phyloP scores from a whole-genome alignment of 257 asterid genomes.

The Agastache rugosa region DNA sequence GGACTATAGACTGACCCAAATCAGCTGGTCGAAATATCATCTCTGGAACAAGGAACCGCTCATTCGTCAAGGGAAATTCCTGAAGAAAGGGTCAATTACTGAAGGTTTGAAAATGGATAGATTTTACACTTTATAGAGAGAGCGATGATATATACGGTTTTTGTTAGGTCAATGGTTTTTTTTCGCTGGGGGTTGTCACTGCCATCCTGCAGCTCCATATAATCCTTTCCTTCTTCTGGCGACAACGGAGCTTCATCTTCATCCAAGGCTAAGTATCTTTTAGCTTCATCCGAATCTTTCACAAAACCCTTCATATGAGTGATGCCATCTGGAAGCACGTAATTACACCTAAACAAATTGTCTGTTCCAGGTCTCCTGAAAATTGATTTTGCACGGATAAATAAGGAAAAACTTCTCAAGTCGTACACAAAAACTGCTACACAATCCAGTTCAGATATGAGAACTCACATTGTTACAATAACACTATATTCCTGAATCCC shows the following conservation, averaged over 20 bases:
- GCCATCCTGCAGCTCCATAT: slow-evolving; percentile 44
- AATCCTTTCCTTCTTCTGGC: slow-evolving; percentile 43
- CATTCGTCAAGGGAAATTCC: slow-evolving; percentile 94
- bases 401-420: slow-evolving; percentile 23
- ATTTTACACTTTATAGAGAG: slow-evolving; percentile 25
- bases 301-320: slow-evolving; percentile 77
- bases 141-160: slow-evolving; percentile 52
- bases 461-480: background rate
- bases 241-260: slow-evolving; percentile 39
- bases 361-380: slow-evolving; percentile 76
- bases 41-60: slow-evolving; percentile 95
- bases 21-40: slow-evolving; percentile 97
- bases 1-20: slow-evolving; percentile 61
- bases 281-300: slow-evolving; percentile 73
- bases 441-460: slow-evolving; percentile 22
- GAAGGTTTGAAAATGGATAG: slow-evolving; percentile 3
- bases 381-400: slow-evolving; percentile 31
- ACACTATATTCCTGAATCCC: background rate
- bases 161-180: slow-evolving; percentile 62
- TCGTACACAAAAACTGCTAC: background rate
- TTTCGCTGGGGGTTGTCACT: slow-evolving; percentile 47
- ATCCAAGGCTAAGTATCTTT: slow-evolving; percentile 58
- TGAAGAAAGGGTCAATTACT: slow-evolving; percentile 40
- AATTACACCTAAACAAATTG: slow-evolving; percentile 76
- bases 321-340: slow-evolving; percentile 94